phyloP scores from a whole-genome alignment of 2,329 filamentous ascomycete species.

The Chaetomium sp. region DNA sequence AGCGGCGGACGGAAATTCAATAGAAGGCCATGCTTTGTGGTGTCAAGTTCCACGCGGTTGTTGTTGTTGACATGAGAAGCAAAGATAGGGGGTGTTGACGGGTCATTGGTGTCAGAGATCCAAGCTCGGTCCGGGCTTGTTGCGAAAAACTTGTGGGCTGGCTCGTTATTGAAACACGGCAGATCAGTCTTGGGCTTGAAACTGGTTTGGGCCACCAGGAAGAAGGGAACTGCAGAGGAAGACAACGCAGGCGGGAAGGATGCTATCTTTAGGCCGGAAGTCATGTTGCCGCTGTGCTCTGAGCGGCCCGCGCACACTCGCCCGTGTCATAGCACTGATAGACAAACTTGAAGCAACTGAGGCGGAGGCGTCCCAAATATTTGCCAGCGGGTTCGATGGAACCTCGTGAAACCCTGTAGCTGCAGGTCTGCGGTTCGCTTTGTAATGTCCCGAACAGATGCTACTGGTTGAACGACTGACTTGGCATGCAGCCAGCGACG shows the following conservation, averaged over 20 bases:
- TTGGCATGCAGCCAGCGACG: slow-evolving; percentile 30
- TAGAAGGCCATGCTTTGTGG: neutral
- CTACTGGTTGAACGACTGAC: slow-evolving; percentile 25
- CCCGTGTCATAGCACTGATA: neutral
- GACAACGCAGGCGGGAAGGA: neutral
- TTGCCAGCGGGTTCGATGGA: slow-evolving; percentile 9
- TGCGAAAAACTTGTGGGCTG: neutral
- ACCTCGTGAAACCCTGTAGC: slow-evolving; percentile 21
- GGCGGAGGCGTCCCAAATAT: neutral
- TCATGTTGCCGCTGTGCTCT: neutral
- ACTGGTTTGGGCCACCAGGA: neutral
- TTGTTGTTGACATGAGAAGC: neutral
- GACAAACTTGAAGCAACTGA: slow-evolving; percentile 4
- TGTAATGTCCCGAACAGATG: slow-evolving; percentile 29
- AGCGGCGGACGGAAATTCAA: neutral
- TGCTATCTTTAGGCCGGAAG: slow-evolving; percentile 12
- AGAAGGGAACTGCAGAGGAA: neutral
- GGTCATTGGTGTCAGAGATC: no score
- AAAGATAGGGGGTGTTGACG: neutral
- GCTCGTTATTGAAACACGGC: neutral
- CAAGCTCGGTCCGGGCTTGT: neutral
- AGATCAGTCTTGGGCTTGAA: neutral
- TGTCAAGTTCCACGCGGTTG: neutral
- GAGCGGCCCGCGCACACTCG: neutral
- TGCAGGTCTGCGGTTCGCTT: slow-evolving; percentile 24